Evolutionary conservation across 108 stramenopile species (phyloP).

Genomic region (Skeletonema tropicum): DNA sequence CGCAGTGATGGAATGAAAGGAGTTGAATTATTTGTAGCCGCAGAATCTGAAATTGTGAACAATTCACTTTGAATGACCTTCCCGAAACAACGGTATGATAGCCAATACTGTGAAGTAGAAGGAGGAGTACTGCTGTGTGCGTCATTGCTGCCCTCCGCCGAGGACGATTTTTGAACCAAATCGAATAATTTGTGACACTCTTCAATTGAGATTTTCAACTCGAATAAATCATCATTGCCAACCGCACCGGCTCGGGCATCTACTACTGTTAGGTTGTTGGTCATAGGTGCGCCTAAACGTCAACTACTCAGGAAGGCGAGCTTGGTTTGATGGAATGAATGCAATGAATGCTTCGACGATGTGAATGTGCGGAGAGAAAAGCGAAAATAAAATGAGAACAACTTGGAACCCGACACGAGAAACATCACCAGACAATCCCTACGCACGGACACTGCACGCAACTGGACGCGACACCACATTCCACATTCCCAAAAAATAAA

Average conservation of each 20-base stretch:
- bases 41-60: constrained; percentile 4
- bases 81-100: constrained; percentile 44
- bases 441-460: too few relatives aligned
- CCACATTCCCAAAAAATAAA: too few relatives aligned
- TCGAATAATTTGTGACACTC: constrained; percentile 14
- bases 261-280: not conserved
- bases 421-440: too few relatives aligned
- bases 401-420: too few relatives aligned
- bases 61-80: constrained; percentile 39
- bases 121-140: constrained; percentile 3
- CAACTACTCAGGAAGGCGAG: too few relatives aligned
- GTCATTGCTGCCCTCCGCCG: not conserved
- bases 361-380: too few relatives aligned
- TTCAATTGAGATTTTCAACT: constrained; percentile 41
- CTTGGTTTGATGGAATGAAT: too few relatives aligned
- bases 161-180: not conserved
- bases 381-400: too few relatives aligned
- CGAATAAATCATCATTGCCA: constrained; percentile 20
- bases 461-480: too few relatives aligned
- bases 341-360: too few relatives aligned
- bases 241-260: not conserved
- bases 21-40: not conserved
- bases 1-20: constrained; percentile 18
- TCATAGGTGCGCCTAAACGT: not conserved
- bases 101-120: constrained; percentile 15